phyloP scores from a whole-genome alignment of 2,329 filamentous ascomycete species.

The Cladosporium halotolerans region DNA sequence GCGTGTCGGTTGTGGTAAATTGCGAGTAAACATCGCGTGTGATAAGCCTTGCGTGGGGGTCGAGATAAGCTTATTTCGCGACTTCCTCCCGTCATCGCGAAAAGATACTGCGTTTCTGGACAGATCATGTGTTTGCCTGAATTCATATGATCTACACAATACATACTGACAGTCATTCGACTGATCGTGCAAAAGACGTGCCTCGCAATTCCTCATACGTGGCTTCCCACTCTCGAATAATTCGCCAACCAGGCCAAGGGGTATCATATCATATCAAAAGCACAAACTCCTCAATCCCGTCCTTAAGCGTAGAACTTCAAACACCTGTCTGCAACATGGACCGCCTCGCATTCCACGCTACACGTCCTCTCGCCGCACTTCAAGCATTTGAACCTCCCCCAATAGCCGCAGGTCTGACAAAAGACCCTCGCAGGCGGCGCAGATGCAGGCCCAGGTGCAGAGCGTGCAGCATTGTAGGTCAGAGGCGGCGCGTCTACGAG shows the following conservation, averaged over 20 bases:
- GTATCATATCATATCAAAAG: conserved; percentile 5
- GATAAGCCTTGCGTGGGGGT: too few species aligned
- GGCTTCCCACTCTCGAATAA: neutral
- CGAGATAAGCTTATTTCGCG: too few species aligned
- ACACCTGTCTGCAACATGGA: conserved; percentile 66
- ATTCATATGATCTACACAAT: too few species aligned
- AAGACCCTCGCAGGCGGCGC: conserved; percentile 55
- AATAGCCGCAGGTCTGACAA: conserved; percentile 76
- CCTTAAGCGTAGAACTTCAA: conserved; percentile 43
- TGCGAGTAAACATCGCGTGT: too few species aligned
- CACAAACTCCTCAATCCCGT: neutral
- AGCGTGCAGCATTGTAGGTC: conserved; percentile 58
- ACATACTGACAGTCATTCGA: too few species aligned
- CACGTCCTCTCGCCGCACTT: conserved; percentile 76
- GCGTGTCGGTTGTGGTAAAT: too few species aligned
- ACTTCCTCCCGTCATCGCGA: too few species aligned
- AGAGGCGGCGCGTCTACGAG: conserved; percentile 60
- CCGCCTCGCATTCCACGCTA: conserved; percentile 65
- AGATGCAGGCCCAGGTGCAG: conserved; percentile 33
- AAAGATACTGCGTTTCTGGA: too few species aligned
- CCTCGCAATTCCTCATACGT: neutral
- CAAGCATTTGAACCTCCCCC: conserved; percentile 68
- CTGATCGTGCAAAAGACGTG: too few species aligned
- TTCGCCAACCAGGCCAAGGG: neutral
- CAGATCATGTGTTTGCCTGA: too few species aligned